Conservation (phyloP, 2,329 filamentous ascomycete genomes). For the Cercospora canescens region DNA sequence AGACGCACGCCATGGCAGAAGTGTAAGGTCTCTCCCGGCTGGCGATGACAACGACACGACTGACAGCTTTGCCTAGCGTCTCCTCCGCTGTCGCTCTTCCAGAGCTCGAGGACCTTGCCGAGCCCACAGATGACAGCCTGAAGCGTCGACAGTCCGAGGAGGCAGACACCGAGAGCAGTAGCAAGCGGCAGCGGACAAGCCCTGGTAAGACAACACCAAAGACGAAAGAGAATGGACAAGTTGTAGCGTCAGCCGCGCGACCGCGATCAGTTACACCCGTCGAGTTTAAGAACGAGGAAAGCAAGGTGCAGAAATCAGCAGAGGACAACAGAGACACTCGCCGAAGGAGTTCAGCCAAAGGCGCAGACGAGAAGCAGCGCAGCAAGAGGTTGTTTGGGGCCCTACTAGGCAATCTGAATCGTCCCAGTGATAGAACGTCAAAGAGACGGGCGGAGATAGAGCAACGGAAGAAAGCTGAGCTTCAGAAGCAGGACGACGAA, state of each 20-base stretch:
- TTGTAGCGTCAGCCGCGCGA: constrained; percentile 5
- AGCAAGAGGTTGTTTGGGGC: constrained; percentile 82
- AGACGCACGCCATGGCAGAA: not conserved
- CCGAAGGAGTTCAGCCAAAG: constrained; percentile 24
- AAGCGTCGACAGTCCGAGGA: constrained; percentile 31
- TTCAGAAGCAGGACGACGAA: constrained; percentile 67
- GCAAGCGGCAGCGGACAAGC: constrained; percentile 32
- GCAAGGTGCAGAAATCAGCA: constrained; percentile 5
- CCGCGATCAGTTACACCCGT: constrained; percentile 9
- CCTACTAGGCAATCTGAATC: constrained; percentile 32
- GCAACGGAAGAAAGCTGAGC: constrained; percentile 72
- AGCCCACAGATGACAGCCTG: constrained; percentile 21
- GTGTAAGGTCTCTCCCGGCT: not conserved
- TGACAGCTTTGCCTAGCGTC: constrained; percentile 12
- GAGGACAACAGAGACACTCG: constrained; percentile 18
- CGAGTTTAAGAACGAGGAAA: constrained; percentile 1
- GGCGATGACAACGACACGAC: not conserved
- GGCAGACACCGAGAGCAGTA: constrained; percentile 23
- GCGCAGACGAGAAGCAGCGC: constrained; percentile 74
- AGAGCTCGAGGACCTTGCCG: constrained; percentile 19
- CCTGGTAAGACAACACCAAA: constrained; percentile 33
- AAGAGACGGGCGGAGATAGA: constrained; percentile 77
- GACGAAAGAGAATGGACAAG: constrained; percentile 12
- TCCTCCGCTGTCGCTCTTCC: constrained; percentile 18
- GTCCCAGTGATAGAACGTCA: constrained; percentile 62